A percentile compares a stretch with the other conserved stretches of the same genome.
Conservation (phyloP, 2,329 filamentous ascomycete genomes). For the Claviceps digitariae region DNA sequence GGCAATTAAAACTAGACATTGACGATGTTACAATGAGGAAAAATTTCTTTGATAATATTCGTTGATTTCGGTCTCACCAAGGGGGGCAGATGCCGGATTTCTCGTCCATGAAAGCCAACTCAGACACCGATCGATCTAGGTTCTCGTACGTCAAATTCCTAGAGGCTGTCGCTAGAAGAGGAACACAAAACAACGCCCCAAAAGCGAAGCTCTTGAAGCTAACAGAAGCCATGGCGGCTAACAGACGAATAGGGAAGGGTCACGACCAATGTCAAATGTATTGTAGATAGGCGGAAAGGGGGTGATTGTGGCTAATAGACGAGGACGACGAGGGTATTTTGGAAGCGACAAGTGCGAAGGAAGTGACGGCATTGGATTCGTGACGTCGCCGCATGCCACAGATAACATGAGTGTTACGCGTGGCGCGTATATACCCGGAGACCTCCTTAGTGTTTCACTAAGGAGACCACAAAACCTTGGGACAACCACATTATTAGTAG, state of each 20-base stretch:
- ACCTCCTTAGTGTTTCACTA: too few species aligned
- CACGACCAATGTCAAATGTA: background rate
- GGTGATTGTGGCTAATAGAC: too few species aligned
- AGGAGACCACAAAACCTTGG: too few species aligned
- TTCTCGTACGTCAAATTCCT: conserved; percentile 46
- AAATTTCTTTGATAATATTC: background rate
- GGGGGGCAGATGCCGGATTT: conserved; percentile 67
- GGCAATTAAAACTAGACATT: conserved; percentile 77
- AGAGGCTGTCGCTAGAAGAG: conserved; percentile 24
- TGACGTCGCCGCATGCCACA: too few species aligned
- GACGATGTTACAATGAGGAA: conserved; percentile 15
- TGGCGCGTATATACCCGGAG: too few species aligned
- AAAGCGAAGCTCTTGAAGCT: conserved; percentile 24
- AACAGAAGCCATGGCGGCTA: conserved; percentile 25
- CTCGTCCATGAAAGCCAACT: conserved; percentile 58
- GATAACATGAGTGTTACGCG: too few species aligned
- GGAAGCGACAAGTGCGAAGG: too few species aligned
- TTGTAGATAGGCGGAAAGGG: too few species aligned
- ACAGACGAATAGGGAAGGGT: conserved; percentile 9
- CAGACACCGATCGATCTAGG: conserved; percentile 46
- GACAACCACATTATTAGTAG: too few species aligned
- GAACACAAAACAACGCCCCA: conserved; percentile 26
- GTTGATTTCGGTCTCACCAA: conserved; percentile 35
- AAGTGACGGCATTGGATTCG: too few species aligned
- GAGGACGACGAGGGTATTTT: too few species aligned